Evolutionary conservation across 305 asterid genomes (phyloP), one percentile per base, ranked within the genome.

Genomic region (Petunia hybrid): DNA sequence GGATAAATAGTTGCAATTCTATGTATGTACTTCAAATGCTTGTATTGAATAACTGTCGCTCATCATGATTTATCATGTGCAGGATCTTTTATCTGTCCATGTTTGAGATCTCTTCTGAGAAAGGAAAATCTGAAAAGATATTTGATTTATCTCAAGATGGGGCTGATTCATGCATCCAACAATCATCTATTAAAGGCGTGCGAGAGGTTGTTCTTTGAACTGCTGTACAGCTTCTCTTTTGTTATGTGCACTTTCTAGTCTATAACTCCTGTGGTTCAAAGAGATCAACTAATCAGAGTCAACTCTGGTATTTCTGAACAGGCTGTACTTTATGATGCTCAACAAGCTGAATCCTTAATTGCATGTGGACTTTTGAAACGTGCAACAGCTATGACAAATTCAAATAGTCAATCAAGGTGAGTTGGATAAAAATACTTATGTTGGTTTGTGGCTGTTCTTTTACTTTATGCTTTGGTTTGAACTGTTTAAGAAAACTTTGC

Each of bases 381-480:
- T 14, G 91, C 98, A 35, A 94, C 98, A 10, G 99, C 98, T 60
- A 88, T 74, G 79, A 96, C 99, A 57, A 93, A 93, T 84, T 90
- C 97, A 3, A 94, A 96, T 80, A 91, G 83, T 78, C 99, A 94
- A 84, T 96, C 99, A 35, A 96, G 99, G 99, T 96, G 61, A 76
- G 78, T 36, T 51, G 63, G 78, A 51, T 70, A 10, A 45, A 70
- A 51, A 51, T 51, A 53, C 63, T 51, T 36, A 51, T 73, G 78
- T 73, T 35, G 46, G 77, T 48, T 45, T 73, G 36, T 73, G 43
- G 31, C 77, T 70, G 78, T 51, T 73, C 63, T 51, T 73, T 73
- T 73, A 62, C 63, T 73, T 35, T 73, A 73, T 73, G 63, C 14
- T 73, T 35, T 73, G 43, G 46, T 51, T 73, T 73, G 46, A 6